These are phyloP conservation scores for Plectranthus barbatus DNA, from an alignment of 257 asterid genomes.

Conservation along the genomic window DNA sequence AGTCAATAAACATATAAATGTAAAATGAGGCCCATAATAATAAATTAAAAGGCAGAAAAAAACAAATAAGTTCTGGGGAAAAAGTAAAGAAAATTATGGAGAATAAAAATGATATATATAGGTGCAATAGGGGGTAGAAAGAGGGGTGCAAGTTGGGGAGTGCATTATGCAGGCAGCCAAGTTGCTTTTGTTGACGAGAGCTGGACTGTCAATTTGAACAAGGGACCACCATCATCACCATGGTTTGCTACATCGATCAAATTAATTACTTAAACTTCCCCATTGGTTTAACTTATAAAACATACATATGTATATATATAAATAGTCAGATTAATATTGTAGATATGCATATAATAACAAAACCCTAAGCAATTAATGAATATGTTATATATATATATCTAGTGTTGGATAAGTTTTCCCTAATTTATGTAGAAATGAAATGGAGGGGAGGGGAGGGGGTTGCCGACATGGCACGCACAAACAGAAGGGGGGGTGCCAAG, in stretches of 20 bases:
- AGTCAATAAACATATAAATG: too few relatives aligned
- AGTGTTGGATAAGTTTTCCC: too few relatives aligned
- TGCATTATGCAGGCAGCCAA: constrained; percentile 19
- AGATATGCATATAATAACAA: too few relatives aligned
- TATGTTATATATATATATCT: too few relatives aligned
- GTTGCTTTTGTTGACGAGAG: constrained; percentile 31
- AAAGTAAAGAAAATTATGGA: not conserved
- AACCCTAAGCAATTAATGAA: too few relatives aligned
- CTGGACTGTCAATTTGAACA: not conserved
- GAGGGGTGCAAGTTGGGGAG: constrained; percentile 14
- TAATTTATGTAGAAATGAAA: too few relatives aligned
- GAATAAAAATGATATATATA: constrained; percentile 1
- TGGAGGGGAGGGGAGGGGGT: not conserved
- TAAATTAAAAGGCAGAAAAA: too few relatives aligned
- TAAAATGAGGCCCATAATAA: too few relatives aligned
- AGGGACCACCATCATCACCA: not conserved
- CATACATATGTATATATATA: too few relatives aligned
- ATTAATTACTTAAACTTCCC: not conserved
- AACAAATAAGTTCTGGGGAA: too few relatives aligned
- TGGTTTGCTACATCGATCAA: not conserved
- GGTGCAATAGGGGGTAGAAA: not conserved
- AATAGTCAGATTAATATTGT: too few relatives aligned
- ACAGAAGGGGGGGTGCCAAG: constrained; percentile 5
- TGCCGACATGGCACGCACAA: constrained; percentile 46
- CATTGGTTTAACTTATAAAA: not conserved